Evolutionary conservation across 305 asterid genomes (phyloP).

Genomic region (Salvia sclarea): DNA sequence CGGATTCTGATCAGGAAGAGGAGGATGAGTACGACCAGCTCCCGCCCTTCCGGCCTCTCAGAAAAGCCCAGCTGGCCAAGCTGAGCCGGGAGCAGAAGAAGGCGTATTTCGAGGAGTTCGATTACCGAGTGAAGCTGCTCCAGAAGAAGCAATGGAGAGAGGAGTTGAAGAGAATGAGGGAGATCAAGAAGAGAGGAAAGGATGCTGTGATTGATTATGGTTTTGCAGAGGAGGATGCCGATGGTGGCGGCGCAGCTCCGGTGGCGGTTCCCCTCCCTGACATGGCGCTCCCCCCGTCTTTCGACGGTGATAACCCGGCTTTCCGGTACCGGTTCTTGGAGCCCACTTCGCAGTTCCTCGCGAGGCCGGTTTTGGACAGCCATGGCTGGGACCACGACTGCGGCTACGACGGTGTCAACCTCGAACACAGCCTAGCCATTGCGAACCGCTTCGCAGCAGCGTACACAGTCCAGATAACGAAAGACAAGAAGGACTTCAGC

Average conservation of each 20-base stretch:
- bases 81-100: constrained; percentile 74
- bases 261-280: constrained; percentile 93
- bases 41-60: constrained; percentile 88
- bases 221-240: constrained; percentile 67
- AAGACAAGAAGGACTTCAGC: constrained; percentile 89
- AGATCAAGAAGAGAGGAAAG: constrained; percentile 62
- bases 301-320: constrained; percentile 79
- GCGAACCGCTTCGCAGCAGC: constrained; percentile 64
- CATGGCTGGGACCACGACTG: constrained; percentile 99
- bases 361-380: constrained; percentile 86
- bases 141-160: constrained; percentile 93
- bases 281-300: constrained; percentile 91
- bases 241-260: constrained; percentile 80
- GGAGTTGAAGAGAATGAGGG: constrained; percentile 76
- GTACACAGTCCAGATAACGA: constrained; percentile 77
- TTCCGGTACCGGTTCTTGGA: constrained; percentile 85
- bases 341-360: constrained; percentile 93
- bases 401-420: constrained; percentile 94
- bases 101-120: constrained; percentile 90
- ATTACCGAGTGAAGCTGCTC: constrained; percentile 88
- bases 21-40: constrained; percentile 97
- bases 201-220: constrained; percentile 45
- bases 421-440: constrained; percentile 75
- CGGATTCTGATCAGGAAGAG: constrained; percentile 74
- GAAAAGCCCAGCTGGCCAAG: constrained; percentile 65